Evolutionary conservation across 2,329 filamentous ascomycete genomes (phyloP), one percentile per base, ranked within the genome.

Genomic region (Verticillium zaregamsianum): DNA sequence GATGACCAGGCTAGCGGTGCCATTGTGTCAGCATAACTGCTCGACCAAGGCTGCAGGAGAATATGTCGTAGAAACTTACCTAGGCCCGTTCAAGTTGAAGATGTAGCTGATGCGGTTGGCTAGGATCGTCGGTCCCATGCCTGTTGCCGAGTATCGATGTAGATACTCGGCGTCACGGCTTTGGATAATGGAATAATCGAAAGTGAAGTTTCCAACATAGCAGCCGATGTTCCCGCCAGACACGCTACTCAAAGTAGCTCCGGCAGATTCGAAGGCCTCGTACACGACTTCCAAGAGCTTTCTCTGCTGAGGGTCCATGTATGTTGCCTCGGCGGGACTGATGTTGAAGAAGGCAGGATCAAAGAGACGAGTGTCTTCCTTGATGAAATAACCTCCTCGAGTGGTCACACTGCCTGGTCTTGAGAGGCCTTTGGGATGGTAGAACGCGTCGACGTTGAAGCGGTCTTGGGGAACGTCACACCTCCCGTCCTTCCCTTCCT

Each of bases 261-360:
- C 77, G 1, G 72, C 74, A 3, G 68, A 68, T 52, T 75, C 76
- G 3, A 85, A 65, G 1, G 76, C 73, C 59, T 80, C 77, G 58
- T 75, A 79, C n/a, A 70, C 70, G 0, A 76, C 72, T 59, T 80
- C 76, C 5, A 79, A 70, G 17, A 77, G 66, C 62, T 73, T 71
- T 1, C 77, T 69, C 62, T 79, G 76, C 63, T 80, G 77, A 0
- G 78, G 78, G 57, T 81, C 78, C 63, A 79, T 72, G 28, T 67
- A 69, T 57, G 70, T 68, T n/a, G 75, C 76, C 63, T 81, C 78
- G 15, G 70, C 64, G 1, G 72, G 70, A 1, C 67, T 71, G 54
- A 79, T 77, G 54, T 70, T 68, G 66, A 81, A 81, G 66, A 81
- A 78, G 4, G 63, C 61, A 1, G 72, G 40, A 64, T 80, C 77